Evolutionary conservation across 345 rosid genomes (phyloP).

Genomic region (Eucalyptus polyanthemos): DNA sequence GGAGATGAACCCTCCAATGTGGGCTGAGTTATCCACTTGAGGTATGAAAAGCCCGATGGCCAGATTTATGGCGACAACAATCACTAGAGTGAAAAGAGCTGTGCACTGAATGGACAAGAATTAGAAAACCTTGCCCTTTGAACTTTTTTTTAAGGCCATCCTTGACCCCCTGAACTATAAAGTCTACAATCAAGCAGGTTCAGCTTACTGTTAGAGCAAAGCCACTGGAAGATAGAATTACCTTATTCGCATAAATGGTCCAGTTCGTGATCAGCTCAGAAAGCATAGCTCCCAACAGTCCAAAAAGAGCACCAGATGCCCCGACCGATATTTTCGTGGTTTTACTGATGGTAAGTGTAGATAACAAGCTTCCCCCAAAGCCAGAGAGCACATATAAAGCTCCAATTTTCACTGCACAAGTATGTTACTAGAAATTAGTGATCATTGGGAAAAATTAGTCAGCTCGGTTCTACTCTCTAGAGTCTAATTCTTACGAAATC

Average conservation of each 20-base stretch:
- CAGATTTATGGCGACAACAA: slow-evolving; percentile 62
- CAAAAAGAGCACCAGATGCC: slow-evolving; percentile 94
- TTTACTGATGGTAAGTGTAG: slow-evolving; percentile 19
- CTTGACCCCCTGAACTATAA: background rate
- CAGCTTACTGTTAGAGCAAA: background rate
- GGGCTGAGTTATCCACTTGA: slow-evolving; percentile 86
- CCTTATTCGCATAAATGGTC: slow-evolving; percentile 85
- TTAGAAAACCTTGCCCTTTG: background rate
- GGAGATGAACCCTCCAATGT: slow-evolving; percentile 72
- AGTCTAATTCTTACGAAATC: slow-evolving; percentile 48
- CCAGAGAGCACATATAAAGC: slow-evolving; percentile 60
- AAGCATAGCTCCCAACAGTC: slow-evolving; percentile 95
- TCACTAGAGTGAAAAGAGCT: slow-evolving; percentile 46
- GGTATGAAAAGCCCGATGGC: slow-evolving; percentile 59
- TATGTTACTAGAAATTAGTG: background rate
- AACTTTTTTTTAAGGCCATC: background rate
- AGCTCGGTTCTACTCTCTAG: background rate
- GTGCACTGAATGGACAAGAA: slow-evolving; percentile 38
- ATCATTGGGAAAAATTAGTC: background rate
- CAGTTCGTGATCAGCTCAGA: slow-evolving; percentile 92
- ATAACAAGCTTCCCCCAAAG: slow-evolving; percentile 75
- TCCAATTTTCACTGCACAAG: slow-evolving; percentile 65
- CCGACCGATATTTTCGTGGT: slow-evolving; percentile 56
- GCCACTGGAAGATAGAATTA: background rate
- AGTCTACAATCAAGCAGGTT: background rate